These are phyloP conservation scores for Ceraceosorus guamensis DNA, from an alignment of 1,284 basidiomycete genomes.

Conservation along the genomic window DNA sequence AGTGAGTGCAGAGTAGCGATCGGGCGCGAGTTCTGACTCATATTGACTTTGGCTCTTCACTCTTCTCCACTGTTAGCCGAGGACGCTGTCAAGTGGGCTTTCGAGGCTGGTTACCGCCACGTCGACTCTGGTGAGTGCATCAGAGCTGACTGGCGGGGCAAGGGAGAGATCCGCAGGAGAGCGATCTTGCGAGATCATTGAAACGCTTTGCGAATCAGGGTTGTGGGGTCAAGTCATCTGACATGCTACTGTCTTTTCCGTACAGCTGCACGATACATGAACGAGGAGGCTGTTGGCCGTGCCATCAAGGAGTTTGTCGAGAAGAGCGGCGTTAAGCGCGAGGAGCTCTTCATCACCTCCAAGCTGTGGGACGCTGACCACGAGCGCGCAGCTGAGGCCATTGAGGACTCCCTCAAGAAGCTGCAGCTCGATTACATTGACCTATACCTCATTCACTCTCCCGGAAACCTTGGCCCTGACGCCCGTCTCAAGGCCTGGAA, in stretches of 20 bases:
- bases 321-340: constrained; percentile 38
- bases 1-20: constrained; percentile 7
- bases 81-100: constrained; percentile 46
- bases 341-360: constrained; percentile 49
- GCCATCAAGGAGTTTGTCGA: constrained; percentile 42
- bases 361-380: constrained; percentile 48
- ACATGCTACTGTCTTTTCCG: not conserved
- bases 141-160: no score
- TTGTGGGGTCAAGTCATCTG: no score
- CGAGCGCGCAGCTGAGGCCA: constrained; percentile 39
- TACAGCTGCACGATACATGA: constrained; percentile 41
- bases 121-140: constrained; percentile 43
- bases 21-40: not conserved
- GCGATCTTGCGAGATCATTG: no score
- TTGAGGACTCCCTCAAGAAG: constrained; percentile 47
- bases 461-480: constrained; percentile 40
- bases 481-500: constrained; percentile 43
- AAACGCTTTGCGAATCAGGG: no score
- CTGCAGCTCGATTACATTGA: constrained; percentile 45
- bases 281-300: constrained; percentile 47
- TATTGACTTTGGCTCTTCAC: not conserved
- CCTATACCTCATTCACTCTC: constrained; percentile 46
- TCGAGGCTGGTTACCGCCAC: constrained; percentile 47
- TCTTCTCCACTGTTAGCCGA: constrained; percentile 14
- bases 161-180: no score